These are phyloP conservation scores for Neolentinus lepideus DNA, from an alignment of 1,284 basidiomycete species.

Conservation along the genomic window DNA sequence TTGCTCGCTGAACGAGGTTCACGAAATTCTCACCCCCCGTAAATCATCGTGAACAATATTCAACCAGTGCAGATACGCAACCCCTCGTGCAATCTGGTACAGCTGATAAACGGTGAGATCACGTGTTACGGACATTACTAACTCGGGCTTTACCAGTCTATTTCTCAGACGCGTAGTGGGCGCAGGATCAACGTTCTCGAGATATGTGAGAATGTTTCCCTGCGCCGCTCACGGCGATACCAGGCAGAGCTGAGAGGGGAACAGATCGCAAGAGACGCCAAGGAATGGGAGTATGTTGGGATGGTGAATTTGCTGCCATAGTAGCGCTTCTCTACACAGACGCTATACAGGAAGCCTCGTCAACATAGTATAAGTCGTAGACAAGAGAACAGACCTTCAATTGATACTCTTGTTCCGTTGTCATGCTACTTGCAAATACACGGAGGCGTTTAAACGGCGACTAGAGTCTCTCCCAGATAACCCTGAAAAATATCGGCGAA, in stretches of 20 bases:
- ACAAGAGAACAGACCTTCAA: not conserved
- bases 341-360: not conserved
- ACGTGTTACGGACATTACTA: not conserved
- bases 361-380: not conserved
- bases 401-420: not conserved
- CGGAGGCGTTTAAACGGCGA: not conserved
- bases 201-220: slow-evolving; percentile 1
- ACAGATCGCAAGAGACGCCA: not conserved
- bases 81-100: slow-evolving; percentile 6
- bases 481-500: not conserved
- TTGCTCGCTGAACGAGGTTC: not conserved
- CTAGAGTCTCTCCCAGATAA: not conserved
- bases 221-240: slow-evolving; percentile 3
- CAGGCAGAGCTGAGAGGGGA: not conserved
- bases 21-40: slow-evolving; percentile 6
- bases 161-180: not conserved
- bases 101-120: slow-evolving; percentile 2
- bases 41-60: slow-evolving; percentile 12
- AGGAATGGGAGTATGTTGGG: slow-evolving; percentile 5
- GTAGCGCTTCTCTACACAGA: slow-evolving; percentile 3
- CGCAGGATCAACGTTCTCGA: not conserved
- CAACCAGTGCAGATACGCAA: slow-evolving; percentile 10
- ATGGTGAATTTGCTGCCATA: slow-evolving; percentile 3
- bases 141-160: not conserved
- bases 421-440: not conserved